Evolutionary conservation across 1,139 yeast species (phyloP).

Genomic region (Pichia sp.): DNA sequence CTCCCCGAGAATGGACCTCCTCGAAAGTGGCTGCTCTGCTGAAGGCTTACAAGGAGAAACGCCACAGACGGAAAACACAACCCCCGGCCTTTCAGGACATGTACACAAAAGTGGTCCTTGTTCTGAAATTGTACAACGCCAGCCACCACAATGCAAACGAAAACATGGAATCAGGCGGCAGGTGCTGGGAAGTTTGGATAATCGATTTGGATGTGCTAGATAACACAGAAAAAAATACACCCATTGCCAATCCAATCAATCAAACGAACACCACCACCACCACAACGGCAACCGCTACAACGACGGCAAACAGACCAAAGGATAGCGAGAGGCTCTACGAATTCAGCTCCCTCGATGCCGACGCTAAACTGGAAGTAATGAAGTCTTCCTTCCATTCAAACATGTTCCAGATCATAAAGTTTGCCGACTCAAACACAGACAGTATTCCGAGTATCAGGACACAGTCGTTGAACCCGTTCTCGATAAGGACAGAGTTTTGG

Average conservation of each 20-base stretch:
- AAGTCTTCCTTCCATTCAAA: conserved; percentile 32
- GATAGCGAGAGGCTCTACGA: neutral
- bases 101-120: neutral
- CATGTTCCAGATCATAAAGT: conserved; percentile 42
- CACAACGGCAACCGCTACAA: no score
- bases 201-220: conserved; percentile 3
- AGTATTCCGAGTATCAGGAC: conserved; percentile 2
- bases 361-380: neutral
- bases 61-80: neutral
- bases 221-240: neutral
- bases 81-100: neutral
- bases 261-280: neutral
- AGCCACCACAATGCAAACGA: neutral
- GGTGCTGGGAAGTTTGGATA: conserved; percentile 8
- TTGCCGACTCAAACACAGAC: conserved; percentile 50
- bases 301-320: neutral
- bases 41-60: neutral
- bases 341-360: neutral
- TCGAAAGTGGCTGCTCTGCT: neutral
- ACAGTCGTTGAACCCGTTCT: neutral
- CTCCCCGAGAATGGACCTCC: conserved; percentile 1
- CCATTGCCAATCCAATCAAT: neutral
- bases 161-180: neutral
- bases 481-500: neutral
- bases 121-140: neutral